phyloP scores from a whole-genome alignment of 805 yeast genomes.

The Candida suzukii region DNA sequence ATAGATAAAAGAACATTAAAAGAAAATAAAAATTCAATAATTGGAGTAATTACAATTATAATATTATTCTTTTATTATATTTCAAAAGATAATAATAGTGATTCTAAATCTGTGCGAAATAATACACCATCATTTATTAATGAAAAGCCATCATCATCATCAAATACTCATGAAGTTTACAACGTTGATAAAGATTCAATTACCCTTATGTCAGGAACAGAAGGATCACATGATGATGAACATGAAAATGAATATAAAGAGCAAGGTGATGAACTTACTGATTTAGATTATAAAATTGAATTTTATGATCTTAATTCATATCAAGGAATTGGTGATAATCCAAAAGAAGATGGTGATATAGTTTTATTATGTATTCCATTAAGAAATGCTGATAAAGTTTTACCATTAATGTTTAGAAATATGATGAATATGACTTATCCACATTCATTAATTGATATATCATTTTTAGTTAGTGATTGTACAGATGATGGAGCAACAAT shows the following conservation, averaged over 20 bases:
- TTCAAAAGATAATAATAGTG: not conserved
- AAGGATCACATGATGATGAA: not conserved
- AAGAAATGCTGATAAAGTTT: constrained; percentile 68
- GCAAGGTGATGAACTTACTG: not conserved
- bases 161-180: not conserved
- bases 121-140: not conserved
- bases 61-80: constrained; percentile 1
- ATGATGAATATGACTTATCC: constrained; percentile 83
- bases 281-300: constrained; percentile 31
- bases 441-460: constrained; percentile 71
- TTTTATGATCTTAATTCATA: constrained; percentile 55
- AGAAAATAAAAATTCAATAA: constrained; percentile 3
- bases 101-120: not conserved
- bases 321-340: constrained; percentile 42
- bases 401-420: constrained; percentile 79
- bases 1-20: constrained; percentile 3
- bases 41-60: constrained; percentile 2
- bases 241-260: not conserved
- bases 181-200: not conserved
- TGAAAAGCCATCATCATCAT: too few relatives aligned
- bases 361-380: constrained; percentile 69
- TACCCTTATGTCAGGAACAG: not conserved
- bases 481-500: constrained; percentile 59
- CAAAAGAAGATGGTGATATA: constrained; percentile 47
- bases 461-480: constrained; percentile 77